Evolutionary conservation across 192 early-diverging fungal species (phyloP), one percentile per base, ranked within the genome.

Genomic region (Diversispora epigaea): DNA sequence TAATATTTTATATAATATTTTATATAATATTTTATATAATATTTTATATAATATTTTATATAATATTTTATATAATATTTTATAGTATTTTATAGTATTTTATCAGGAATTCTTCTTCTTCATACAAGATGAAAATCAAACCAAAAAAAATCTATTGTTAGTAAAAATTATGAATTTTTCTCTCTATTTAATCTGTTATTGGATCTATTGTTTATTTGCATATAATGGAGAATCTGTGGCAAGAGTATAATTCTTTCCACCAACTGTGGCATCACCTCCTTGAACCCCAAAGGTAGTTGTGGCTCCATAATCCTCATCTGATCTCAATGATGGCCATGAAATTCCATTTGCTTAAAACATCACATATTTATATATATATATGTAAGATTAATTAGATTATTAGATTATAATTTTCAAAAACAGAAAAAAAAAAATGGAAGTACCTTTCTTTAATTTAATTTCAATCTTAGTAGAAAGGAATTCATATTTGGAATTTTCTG

Each of bases 231-330:
- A 84, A 67, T 82, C 79, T 3, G 77, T 82, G 61, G 80, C 85
- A 12, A 86, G 76, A 40, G 82, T 75, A 66, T 90, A 84, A 55
- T 88, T 84, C 80, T 92, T 91, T 54, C 83, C 85, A 32, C 91
- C 91, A 22, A 94, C 85, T 19, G 90, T 90, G 32, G 86, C 88
- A 43, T 77, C 81, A n/a, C 85, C 85, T 22, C 92, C 91, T 44
- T 81, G 85, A 3, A 90, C 88, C 62, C 94, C 93, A 85, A 96
- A 96, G 1, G 95, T 95, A 6, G 95, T 96, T 90, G 92, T 92
- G 68, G 80, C 84, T 58, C 80, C 87, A 44, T 92, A 78, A 39
- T 89, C 82, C 19, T 80, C 80, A 39, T 80, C 89, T 40, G 91
- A 89, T 75, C 90, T 93, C 40, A 96, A 79, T 19, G 90, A 81